A percentile compares a stretch with the other conserved stretches of the same genome.
phyloP scores from a whole-genome alignment of 2,329 filamentous ascomycete species.

The Alternaria hordeiaustralica region DNA sequence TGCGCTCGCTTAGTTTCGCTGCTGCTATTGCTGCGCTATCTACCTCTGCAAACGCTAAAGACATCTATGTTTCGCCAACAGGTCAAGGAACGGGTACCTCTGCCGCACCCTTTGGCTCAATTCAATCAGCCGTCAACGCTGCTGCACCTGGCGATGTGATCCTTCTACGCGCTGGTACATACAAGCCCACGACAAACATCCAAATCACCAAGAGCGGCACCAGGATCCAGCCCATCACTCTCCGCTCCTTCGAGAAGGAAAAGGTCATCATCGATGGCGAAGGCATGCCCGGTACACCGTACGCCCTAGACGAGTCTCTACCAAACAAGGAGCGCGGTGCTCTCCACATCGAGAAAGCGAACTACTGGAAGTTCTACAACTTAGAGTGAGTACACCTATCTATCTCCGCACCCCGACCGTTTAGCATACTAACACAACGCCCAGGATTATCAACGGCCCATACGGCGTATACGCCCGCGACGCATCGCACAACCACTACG shows the following conservation, averaged over 20 bases:
- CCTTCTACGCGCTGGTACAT: conserved; percentile 54
- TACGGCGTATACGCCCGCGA: conserved; percentile 48
- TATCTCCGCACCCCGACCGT: neutral
- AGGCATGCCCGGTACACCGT: conserved; percentile 15
- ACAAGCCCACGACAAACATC: conserved; percentile 56
- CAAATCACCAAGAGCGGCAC: conserved; percentile 48
- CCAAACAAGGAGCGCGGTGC: conserved; percentile 54
- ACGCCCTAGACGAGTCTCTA: conserved; percentile 10
- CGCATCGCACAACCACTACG: conserved; percentile 47
- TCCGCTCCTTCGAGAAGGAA: conserved; percentile 17
- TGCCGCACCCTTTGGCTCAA: conserved; percentile 52
- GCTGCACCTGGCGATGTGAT: conserved; percentile 58
- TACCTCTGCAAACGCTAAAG: conserved; percentile 8
- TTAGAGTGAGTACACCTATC: conserved; percentile 25
- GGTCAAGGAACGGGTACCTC: conserved; percentile 51
- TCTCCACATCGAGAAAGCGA: conserved; percentile 55
- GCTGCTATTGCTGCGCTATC: neutral
- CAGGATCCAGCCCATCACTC: conserved; percentile 37
- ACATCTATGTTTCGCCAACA: conserved; percentile 56
- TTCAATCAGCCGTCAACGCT: conserved; percentile 55
- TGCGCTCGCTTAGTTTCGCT: conserved; percentile 1
- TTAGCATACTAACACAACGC: neutral
- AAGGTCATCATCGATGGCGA: conserved; percentile 22
- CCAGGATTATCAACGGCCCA: conserved; percentile 43
- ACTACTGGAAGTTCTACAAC: conserved; percentile 57